Evolutionary conservation across 1,284 basidiomycete species (phyloP).

Genomic region (Cutaneotrichosporon spelunceum): DNA sequence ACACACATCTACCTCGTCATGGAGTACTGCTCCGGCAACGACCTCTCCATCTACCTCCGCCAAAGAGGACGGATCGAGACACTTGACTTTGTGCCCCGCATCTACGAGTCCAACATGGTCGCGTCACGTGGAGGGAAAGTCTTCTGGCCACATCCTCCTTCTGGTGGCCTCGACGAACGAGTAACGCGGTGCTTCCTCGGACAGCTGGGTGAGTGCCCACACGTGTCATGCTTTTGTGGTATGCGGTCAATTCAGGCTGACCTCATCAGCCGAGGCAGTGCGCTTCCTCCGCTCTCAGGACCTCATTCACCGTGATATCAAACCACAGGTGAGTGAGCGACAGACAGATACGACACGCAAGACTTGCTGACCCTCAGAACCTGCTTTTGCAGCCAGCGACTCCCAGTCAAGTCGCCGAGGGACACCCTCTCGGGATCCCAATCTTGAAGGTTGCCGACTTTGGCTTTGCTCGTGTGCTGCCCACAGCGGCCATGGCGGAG

Average conservation of each 20-base stretch:
- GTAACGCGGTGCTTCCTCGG: conserved; percentile 90
- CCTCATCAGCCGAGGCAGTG: conserved; percentile 71
- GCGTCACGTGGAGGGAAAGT: conserved; percentile 58
- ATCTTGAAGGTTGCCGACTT: conserved; percentile 98
- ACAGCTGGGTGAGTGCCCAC: conserved; percentile 69
- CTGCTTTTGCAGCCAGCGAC: conserved; percentile 81
- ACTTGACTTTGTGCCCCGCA: conserved; percentile 70
- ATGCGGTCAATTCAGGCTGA: conserved; percentile 13
- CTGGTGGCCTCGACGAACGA: conserved; percentile 84
- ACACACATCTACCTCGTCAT: conserved; percentile 96
- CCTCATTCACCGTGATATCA: conserved; percentile 95
- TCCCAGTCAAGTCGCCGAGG: conserved; percentile 70
- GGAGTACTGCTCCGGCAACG: conserved; percentile 94
- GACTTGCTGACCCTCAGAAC: conserved; percentile 63
- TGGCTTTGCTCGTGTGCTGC: conserved; percentile 90
- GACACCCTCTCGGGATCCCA: conserved; percentile 86
- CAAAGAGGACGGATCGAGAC: conserved; percentile 81
- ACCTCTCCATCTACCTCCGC: conserved; percentile 94
- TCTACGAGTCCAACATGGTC: conserved; percentile 49
- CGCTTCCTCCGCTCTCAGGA: conserved; percentile 86
- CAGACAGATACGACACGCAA: not conserved
- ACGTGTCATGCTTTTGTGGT: not conserved
- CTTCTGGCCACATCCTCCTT: conserved; percentile 84
- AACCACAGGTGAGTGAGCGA: conserved; percentile 78
- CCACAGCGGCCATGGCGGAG: conserved; percentile 90